Evolutionary conservation across 2,329 filamentous ascomycete species (phyloP), one percentile per base, ranked within the genome.

Genomic region (Ascosphaera acerosa): DNA sequence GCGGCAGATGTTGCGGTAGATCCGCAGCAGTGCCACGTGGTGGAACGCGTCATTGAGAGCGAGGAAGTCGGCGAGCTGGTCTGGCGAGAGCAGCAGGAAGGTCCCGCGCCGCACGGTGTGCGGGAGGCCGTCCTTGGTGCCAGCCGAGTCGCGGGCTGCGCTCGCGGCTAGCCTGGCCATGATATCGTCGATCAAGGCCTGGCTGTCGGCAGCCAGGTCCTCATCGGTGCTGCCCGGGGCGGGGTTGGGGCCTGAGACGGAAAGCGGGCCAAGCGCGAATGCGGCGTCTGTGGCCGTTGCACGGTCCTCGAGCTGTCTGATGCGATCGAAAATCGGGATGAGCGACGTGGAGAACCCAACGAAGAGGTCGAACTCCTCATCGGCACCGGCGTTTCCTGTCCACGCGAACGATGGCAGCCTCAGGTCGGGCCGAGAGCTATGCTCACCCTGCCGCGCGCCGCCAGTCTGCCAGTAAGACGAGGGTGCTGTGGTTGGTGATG

Each of bases 21-120:
- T 26, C 22, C 38, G 37, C 3, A 40, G 31, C 6, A 40, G 35
- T n/a, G 36, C 38, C 14, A 38, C 37, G 17, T 40, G 38, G 20
- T 40, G 38, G 22, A 34, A 38, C 15, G 38, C 35, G 32, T 38
- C 31, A 15, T 38, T 33, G 1, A 40, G 34, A 12, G 34, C 34
- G 3, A 33, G 25, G 29, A 38, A 40, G 34, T 40, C 38, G 4
- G 32, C 22, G 23, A 31, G 33, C 26, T 40, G 38, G 7, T 32
- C 22, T 10, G 25, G 30, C 6, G 37, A 36, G 7, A 39, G 18
- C n/a, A n/a, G n/a, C n/a, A n/a, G n/a, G n/a, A n/a, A n/a, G n/a
- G n/a, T n/a, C n/a, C n/a, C n/a, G n/a, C n/a, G n/a, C n/a, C n/a
- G n/a, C n/a, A n/a, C n/a, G n/a, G n/a, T n/a, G n/a, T n/a, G n/a